phyloP scores from a whole-genome alignment of 148 eudicot genomes.

The Rhododendron ovatum region DNA sequence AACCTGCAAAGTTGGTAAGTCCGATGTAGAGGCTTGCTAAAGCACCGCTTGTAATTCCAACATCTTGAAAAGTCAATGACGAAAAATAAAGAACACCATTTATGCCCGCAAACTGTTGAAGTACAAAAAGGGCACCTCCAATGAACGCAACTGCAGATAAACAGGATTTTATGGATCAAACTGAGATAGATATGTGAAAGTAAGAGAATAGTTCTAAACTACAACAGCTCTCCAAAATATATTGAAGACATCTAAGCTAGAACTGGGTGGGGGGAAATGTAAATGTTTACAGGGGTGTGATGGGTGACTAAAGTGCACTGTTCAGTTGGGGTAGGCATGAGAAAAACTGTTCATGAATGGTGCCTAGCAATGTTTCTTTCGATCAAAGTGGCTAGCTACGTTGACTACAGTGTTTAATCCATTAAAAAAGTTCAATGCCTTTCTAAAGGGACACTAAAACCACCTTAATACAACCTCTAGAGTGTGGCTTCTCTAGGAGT shows the following conservation, averaged over 20 bases:
- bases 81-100: constrained; percentile 83
- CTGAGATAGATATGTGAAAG: not conserved
- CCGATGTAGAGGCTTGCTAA: constrained; percentile 76
- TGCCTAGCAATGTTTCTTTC: not conserved
- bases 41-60: constrained; percentile 70
- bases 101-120: constrained; percentile 84
- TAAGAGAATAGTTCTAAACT: not conserved
- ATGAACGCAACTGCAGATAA: constrained; percentile 59
- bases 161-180: constrained; percentile 7
- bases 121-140: constrained; percentile 72
- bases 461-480: constrained; percentile 59
- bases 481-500: constrained; percentile 68
- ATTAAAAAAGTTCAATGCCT: not conserved
- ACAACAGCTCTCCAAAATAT: not conserved
- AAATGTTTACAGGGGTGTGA: not conserved
- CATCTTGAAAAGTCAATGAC: constrained; percentile 74
- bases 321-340: not conserved
- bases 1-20: constrained; percentile 82
- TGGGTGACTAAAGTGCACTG: not conserved
- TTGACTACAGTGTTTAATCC: not conserved
- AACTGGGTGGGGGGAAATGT: not conserved
- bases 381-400: not conserved
- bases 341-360: not conserved
- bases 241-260: not conserved
- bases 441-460: not conserved